Evolutionary conservation across 495 filamentous ascomycete genomes (phyloP), one percentile per base, ranked within the genome.

Genomic region (Beverwykella pulmonaria): DNA sequence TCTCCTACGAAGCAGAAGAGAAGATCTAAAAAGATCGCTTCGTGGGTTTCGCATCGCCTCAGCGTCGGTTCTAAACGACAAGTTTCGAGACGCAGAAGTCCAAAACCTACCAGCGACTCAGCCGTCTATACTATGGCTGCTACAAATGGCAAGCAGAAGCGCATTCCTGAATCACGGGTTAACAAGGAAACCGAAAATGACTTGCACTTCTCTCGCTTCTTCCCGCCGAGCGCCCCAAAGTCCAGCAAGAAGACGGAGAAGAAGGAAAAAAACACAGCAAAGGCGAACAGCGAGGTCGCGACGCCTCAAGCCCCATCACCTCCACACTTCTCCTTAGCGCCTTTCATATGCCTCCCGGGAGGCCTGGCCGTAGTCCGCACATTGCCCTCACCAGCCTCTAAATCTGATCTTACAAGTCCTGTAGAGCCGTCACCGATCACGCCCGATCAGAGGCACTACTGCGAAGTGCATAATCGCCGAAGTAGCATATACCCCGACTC

Each of bases 31-130:
- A 62, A 29, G 30, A 58, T 61, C 19, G 26, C 14, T 7, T 50
- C 65, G 2, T 68, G 65, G 65, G 59, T 68, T 1, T 59, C 65
- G 8, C 55, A 26, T 20, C 65, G 65, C 29, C 53, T 62, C n/a
- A 63, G 65, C 26, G 59, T 68, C 9, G 65, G 10, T 2, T 34
- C 58, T 12, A 58, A 48, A 50, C 36, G 52, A 27, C 48, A 26
- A 41, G 34, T 20, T 1, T 25, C 12, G 8, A 32, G 26, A 36
- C 17, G 6, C 14, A 34, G 52, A n/a, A 55, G 23, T 25, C 20
- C 22, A 12, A 25, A 25, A 12, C 9, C 26, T 52, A 29, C 26
- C 3, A 22, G 10, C 48, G 17, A 44, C 15, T 44, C 8, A 12
- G 5, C 30, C 30, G 12, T 34, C 5, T 34, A 34, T 12, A 34